phyloP scores from a whole-genome alignment of 805 yeast genomes.

The Nakazawaea ambrosiae region DNA sequence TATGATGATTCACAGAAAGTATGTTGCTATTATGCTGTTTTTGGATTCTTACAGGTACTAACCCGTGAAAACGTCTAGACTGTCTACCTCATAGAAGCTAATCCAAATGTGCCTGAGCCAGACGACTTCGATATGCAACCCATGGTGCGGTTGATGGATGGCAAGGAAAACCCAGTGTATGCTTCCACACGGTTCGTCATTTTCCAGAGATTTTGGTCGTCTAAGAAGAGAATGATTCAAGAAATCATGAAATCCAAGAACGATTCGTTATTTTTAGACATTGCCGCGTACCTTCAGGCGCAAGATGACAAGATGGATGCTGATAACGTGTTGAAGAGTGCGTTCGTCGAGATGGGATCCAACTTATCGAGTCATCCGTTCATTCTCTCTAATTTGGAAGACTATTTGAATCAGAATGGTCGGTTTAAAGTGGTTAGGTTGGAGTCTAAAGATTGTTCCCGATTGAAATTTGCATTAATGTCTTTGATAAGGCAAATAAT shows the following conservation, averaged over 20 bases:
- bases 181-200: constrained; percentile 32
- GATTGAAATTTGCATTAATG: constrained; percentile 27
- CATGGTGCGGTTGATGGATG: constrained; percentile 34
- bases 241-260: constrained; percentile 25
- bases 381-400: constrained; percentile 21
- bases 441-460: constrained; percentile 30
- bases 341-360: constrained; percentile 33
- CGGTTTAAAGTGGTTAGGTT: constrained; percentile 22
- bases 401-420: constrained; percentile 12
- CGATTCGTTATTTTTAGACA: constrained; percentile 25
- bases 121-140: constrained; percentile 24
- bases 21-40: background rate
- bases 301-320: constrained; percentile 10
- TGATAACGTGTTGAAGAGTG: constrained; percentile 23
- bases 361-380: constrained; percentile 34
- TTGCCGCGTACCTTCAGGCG: constrained; percentile 19
- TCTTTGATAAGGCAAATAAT: constrained; percentile 25
- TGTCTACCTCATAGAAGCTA: constrained; percentile 8
- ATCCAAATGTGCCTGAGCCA: constrained; percentile 9
- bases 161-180: constrained; percentile 32
- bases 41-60: too few species aligned
- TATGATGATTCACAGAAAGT: constrained; percentile 21
- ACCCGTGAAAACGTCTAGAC: too few species aligned
- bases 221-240: constrained; percentile 24
- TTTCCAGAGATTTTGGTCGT: constrained; percentile 31